Base-by-base conservation (phyloP, 345 rosid genomes). In the Moringa oleifera region DNA sequence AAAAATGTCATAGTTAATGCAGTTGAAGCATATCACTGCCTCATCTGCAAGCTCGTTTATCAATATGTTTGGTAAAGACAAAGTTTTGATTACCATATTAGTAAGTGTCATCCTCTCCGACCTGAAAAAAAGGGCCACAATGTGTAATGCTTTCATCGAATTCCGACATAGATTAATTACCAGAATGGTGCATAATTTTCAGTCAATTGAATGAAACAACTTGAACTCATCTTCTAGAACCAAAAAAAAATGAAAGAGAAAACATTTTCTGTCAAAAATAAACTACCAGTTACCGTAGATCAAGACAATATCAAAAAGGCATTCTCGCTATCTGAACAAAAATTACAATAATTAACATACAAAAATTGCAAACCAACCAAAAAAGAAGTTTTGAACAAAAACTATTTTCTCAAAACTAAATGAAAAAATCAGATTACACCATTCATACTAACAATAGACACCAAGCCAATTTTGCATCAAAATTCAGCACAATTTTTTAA, bases 41-140 rank as follows among this genome's bases (percentile, higher is more conserved):
- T 86, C 87, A 17, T 80, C 81, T 1, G 83, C 82, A 0, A 86
- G 37, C 18, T 80, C 81, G 57, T 49, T 68, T 1, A 81, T 56
- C 15, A 84, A 7, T 7, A 54, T 17, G 7, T 6, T 7, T 24
- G 85, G 84, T 22, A 80, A 63, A 22, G 82, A 51, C 20, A 81
- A 18, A 25, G 77, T 73, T 20, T 73, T 80, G 46, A 61, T 19
- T 0, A 83, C 76, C 2, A 73, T 21, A 2, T 61, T 2, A 8
- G 4, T 37, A 28, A 53, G 71, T 19, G 85, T 81, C 6, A 52
- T 55, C 25, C 74, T 53, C 63, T 86, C 93, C 31, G 81, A 60
- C 93, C 89, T 81, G 1, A 83, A 53, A 78, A 77, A 82, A 2
- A 84, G 25, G 23, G 81, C 89, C 46, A 84, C 41, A 4, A 77